These are phyloP conservation scores for Talaromyces sp. DNA, from an alignment of 2,329 filamentous ascomycete species.

Conservation along the genomic window DNA sequence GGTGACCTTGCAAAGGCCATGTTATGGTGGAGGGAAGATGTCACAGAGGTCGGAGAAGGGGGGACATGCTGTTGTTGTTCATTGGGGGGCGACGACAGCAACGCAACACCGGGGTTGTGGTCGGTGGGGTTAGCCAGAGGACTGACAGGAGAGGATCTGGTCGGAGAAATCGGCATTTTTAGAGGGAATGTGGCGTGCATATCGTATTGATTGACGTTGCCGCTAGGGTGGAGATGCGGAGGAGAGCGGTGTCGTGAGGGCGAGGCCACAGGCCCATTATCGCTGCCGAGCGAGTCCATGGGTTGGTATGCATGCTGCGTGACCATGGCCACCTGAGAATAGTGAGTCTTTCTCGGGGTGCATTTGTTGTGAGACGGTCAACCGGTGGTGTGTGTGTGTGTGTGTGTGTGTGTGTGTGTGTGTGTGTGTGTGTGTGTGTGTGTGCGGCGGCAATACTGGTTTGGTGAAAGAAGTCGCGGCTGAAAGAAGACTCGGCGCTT, in stretches of 20 bases:
- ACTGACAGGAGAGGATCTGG: slow-evolving; percentile 5
- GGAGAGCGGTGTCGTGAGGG: slow-evolving; percentile 21
- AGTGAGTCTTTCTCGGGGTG: slow-evolving; percentile 31
- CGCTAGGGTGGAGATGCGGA: slow-evolving; percentile 24
- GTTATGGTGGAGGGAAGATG: slow-evolving; percentile 4
- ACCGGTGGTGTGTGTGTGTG: neutral
- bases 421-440: neutral
- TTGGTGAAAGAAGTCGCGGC: neutral
- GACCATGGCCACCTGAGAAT: slow-evolving; percentile 37
- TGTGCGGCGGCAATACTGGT: neutral
- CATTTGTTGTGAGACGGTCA: slow-evolving; percentile 27
- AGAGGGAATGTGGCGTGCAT: slow-evolving; percentile 1
- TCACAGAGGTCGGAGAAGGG: slow-evolving; percentile 1
- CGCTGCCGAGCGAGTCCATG: slow-evolving; percentile 24
- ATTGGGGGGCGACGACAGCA: neutral
- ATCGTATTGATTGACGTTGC: slow-evolving; percentile 10
- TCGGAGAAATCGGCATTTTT: neutral
- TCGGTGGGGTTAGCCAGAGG: slow-evolving; percentile 1
- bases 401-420: neutral
- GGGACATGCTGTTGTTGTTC: neutral
- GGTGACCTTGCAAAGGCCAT: neutral
- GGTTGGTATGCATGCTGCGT: slow-evolving; percentile 35
- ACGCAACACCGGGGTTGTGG: neutral
- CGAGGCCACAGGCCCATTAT: slow-evolving; percentile 18
- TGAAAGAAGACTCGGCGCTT: neutral